Percentiles rank a stretch among this genome's conserved stretches.
These are phyloP conservation scores for Ulmus americana DNA, from an alignment of 331 rosid species.

Conservation along the genomic window DNA sequence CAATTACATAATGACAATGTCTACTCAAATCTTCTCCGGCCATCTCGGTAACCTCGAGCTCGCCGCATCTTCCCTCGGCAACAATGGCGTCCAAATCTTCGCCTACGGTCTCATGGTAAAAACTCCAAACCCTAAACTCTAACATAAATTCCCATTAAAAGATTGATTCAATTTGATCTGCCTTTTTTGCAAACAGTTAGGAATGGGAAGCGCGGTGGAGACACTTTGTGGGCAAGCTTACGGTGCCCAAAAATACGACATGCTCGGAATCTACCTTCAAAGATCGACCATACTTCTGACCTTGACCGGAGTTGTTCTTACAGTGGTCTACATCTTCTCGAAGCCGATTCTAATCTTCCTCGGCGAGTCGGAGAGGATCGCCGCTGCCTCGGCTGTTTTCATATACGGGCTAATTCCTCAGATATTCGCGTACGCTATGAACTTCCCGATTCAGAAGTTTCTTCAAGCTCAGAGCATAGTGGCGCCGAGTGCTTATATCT, in stretches of 20 bases:
- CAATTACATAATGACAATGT: constrained; percentile 63
- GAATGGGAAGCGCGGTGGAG: constrained; percentile 90
- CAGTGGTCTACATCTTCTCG: constrained; percentile 33
- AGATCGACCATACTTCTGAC: constrained; percentile 54
- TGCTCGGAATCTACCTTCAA: constrained; percentile 65
- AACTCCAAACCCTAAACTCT: neutral
- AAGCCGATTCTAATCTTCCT: constrained; percentile 41
- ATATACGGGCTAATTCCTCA: constrained; percentile 74
- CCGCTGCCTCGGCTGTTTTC: constrained; percentile 42
- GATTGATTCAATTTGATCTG: neutral
- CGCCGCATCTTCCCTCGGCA: constrained; percentile 68
- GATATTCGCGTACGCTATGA: constrained; percentile 57
- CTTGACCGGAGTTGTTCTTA: constrained; percentile 20
- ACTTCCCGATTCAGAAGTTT: constrained; percentile 73
- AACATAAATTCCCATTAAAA: too few species aligned
- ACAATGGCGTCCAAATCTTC: constrained; percentile 59
- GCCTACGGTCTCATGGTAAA: constrained; percentile 67
- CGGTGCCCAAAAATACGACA: constrained; percentile 51
- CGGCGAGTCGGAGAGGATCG: constrained; percentile 47
- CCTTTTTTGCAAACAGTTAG: constrained; percentile 37
- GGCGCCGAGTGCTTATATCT: constrained; percentile 60
- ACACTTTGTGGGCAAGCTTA: constrained; percentile 77
- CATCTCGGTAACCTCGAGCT: constrained; percentile 70
- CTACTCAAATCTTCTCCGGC: constrained; percentile 58
- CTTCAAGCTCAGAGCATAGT: constrained; percentile 75